phyloP scores from a whole-genome alignment of 768 basidiomycete genomes.

The Porphyrellus cyaneotinctus region DNA sequence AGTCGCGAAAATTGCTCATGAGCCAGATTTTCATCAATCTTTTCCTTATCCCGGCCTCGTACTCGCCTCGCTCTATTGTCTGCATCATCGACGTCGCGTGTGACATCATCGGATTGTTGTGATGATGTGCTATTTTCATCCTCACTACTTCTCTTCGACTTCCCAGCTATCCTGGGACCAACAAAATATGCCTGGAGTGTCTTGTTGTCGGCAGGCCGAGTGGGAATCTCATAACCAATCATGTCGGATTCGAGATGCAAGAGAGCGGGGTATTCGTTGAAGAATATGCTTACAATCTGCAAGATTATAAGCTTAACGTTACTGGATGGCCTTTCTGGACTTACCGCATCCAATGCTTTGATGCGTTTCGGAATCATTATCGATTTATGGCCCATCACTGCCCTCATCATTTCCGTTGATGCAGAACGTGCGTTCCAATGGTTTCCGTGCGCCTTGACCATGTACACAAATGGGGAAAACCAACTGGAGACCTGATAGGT shows the following conservation, averaged over 20 bases:
- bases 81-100: neutral
- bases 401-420: neutral
- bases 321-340: neutral
- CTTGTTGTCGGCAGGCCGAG: neutral
- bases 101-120: neutral
- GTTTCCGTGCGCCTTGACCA: conserved; percentile 1
- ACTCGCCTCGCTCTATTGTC: neutral
- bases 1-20: neutral
- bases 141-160: neutral
- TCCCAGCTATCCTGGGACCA: neutral
- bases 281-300: neutral
- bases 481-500: neutral
- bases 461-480: conserved; percentile 1
- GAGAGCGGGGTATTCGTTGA: neutral
- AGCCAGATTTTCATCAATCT: neutral
- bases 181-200: neutral
- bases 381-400: neutral
- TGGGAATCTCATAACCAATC: neutral
- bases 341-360: neutral
- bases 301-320: neutral
- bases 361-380: neutral
- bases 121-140: neutral
- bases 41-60: neutral
- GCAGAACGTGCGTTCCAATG: neutral
- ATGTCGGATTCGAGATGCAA: neutral